Base-by-base conservation (phyloP, 345 rosid genomes). In the Murraya paniculata region DNA sequence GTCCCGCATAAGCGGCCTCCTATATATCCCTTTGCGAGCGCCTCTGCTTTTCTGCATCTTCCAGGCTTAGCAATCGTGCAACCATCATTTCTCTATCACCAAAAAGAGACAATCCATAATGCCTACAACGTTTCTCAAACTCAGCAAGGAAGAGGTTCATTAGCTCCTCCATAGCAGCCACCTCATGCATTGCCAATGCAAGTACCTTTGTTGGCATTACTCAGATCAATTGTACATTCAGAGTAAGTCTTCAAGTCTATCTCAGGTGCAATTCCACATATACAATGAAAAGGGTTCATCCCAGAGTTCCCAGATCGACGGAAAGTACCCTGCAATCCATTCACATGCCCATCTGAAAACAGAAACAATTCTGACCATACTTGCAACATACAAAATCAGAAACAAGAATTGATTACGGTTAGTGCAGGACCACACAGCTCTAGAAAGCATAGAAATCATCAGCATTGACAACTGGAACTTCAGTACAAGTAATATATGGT, bases 301-400 rank as follows among this genome's bases (percentile, higher is more conserved):
- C 97, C 98, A 72, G 98, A 97, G 80, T 84, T 86, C 82, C 97
- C 87, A 50, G 95, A 86, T 50, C 98, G 91, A 58, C 91, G 93
- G 89, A 97, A 94, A 41, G 98, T 93, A 39, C 98, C 93, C 67
- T 97, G 91, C 71, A 97, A 85, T 78, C 98, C 99, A 80, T 90
- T 86, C 66, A 94, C 94, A 84, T 97, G 94, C 69, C 98, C 99
- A 81, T 97, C 99, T 64, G 98, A 94, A 81, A 97, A 97, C 72
- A 97, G 93, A 90, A 94, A 97, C 99, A 98, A 94, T 75, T 97
- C 99, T 53, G 98, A 87, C 99, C 98, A 96, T 58, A 96, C 99
- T 82, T 96, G 98, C 87, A 94, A 84, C 50, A 94, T 98, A 11
- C 22, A 45, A 77, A 13, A 69, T 35, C 71, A n/a, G 62, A 35